Evolutionary conservation across 1,284 basidiomycete genomes (phyloP).

Genomic region (Ustilago sp.): DNA sequence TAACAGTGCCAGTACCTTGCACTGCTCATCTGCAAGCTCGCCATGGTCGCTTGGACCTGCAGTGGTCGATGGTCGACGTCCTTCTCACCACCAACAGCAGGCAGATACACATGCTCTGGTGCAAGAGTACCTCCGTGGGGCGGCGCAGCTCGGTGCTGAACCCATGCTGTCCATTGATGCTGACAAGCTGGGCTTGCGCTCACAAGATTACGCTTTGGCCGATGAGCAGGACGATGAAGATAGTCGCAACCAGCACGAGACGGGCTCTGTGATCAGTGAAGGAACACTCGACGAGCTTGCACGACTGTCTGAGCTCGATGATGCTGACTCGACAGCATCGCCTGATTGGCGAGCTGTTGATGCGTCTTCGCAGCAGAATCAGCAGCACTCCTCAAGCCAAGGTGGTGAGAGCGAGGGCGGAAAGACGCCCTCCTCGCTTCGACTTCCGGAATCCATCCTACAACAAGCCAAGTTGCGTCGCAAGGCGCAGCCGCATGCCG

Average conservation of each 20-base stretch:
- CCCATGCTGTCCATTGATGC: constrained; percentile 14
- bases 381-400: constrained; percentile 1
- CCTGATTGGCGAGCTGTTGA: constrained; percentile 24
- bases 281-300: constrained; percentile 58
- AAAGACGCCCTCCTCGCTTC: constrained; percentile 8
- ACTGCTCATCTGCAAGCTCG: constrained; percentile 42
- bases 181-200: constrained; percentile 7
- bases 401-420: not conserved
- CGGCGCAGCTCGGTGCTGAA: constrained; percentile 24
- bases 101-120: constrained; percentile 43
- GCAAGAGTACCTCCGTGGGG: constrained; percentile 46
- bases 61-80: constrained; percentile 7
- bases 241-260: constrained; percentile 29
- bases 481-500: constrained; percentile 21
- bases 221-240: constrained; percentile 4
- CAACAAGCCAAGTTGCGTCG: constrained; percentile 23
- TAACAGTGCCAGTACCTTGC: constrained; percentile 35
- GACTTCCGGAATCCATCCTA: constrained; percentile 31
- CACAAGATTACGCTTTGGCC: constrained; percentile 6
- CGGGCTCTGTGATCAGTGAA: constrained; percentile 43
- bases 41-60: constrained; percentile 38
- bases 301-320: constrained; percentile 47
- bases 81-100: constrained; percentile 28
- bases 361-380: constrained; percentile 12
- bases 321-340: constrained; percentile 13